These are phyloP conservation scores for Hyaloscypha finlandica DNA, from an alignment of 495 filamentous ascomycete species.

Conservation along the genomic window DNA sequence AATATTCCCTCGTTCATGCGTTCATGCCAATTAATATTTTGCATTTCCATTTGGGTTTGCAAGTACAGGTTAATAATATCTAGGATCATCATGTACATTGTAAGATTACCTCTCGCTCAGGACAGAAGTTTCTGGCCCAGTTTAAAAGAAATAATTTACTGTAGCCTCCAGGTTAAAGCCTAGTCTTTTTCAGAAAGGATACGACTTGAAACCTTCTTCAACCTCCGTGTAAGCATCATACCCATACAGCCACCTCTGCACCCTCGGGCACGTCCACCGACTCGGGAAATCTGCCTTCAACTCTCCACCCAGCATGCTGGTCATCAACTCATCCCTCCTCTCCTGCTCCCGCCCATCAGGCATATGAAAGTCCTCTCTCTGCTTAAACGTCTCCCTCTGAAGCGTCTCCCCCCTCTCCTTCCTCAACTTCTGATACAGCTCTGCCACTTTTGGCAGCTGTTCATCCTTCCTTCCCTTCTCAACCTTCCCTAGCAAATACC, in stretches of 20 bases:
- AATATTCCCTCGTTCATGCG: too few relatives aligned
- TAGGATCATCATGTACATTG: too few relatives aligned
- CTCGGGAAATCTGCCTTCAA: conserved; percentile 55
- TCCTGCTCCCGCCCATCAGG: conserved; percentile 50
- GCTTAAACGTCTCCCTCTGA: conserved; percentile 52
- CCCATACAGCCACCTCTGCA: conserved; percentile 62
- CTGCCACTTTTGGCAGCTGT: conserved; percentile 51
- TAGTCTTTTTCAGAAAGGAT: conserved; percentile 36
- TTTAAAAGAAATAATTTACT: too few relatives aligned
- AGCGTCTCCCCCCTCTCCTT: conserved; percentile 61
- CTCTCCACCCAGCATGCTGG: conserved; percentile 46
- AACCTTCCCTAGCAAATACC: conserved; percentile 55
- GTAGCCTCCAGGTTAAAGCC: too few relatives aligned
- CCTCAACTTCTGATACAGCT: conserved; percentile 59
- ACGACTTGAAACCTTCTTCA: conserved; percentile 47
- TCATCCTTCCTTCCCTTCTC: conserved; percentile 29
- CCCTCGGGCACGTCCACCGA: conserved; percentile 61
- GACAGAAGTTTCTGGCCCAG: too few relatives aligned
- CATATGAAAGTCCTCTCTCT: conserved; percentile 58
- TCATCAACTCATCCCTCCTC: conserved; percentile 47
- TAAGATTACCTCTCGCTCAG: too few relatives aligned
- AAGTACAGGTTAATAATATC: too few relatives aligned
- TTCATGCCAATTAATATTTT: too few relatives aligned
- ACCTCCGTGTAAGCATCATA: conserved; percentile 62
- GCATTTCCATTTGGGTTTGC: too few relatives aligned